Conservation (phyloP, 2,329 filamentous ascomycete species). For the Fusarium sp. region DNA sequence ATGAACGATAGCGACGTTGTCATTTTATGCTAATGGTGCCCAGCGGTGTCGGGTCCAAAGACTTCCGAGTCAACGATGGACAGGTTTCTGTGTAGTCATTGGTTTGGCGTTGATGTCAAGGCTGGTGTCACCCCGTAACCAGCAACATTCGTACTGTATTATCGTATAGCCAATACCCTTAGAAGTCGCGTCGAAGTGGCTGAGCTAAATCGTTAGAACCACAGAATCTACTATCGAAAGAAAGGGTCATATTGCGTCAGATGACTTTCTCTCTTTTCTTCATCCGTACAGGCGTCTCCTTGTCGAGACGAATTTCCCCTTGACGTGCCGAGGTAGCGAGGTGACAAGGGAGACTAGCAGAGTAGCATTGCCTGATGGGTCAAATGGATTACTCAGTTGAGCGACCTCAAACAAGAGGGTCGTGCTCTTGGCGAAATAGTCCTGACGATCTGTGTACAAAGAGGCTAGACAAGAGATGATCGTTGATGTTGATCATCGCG, state of each 20-base stretch:
- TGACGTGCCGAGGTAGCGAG: slow-evolving; percentile 17
- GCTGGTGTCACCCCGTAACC: slow-evolving; percentile 4
- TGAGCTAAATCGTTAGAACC: background rate
- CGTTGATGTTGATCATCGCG: slow-evolving; percentile 28
- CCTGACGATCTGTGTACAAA: slow-evolving; percentile 32
- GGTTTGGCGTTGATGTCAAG: slow-evolving; percentile 32
- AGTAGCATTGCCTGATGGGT: slow-evolving; percentile 22
- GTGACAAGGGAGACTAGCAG: slow-evolving; percentile 13
- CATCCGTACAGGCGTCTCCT: background rate
- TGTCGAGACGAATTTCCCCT: slow-evolving; percentile 3
- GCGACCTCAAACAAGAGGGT: slow-evolving; percentile 31
- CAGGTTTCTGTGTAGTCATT: background rate
- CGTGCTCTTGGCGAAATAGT: slow-evolving; percentile 30
- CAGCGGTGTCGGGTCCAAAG: slow-evolving; percentile 6
- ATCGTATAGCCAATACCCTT: slow-evolving; percentile 5
- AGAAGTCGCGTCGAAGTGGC: slow-evolving; percentile 6
- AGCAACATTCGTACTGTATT: background rate
- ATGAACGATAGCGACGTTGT: background rate
- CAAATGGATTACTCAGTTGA: slow-evolving; percentile 20
- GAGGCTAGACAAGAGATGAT: slow-evolving; percentile 27
- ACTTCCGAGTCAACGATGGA: background rate
- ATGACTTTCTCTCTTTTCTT: background rate
- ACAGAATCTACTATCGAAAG: background rate
- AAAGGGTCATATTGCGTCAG: background rate
- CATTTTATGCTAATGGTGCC: background rate